phyloP scores from a whole-genome alignment of 495 filamentous ascomycete species.

The Penicillium dipodomyicola region DNA sequence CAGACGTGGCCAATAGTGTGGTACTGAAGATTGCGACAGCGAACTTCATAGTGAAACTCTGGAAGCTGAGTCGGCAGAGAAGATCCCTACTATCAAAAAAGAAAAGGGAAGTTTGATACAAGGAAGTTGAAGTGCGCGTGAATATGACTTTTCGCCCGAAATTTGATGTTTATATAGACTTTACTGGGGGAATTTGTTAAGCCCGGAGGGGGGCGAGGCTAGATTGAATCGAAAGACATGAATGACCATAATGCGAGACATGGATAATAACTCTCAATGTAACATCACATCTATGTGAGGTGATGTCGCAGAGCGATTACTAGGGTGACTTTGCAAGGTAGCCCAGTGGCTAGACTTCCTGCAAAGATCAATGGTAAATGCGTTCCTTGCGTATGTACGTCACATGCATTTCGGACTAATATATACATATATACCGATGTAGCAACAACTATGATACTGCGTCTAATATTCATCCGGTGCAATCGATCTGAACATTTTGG shows the following conservation, averaged over 20 bases:
- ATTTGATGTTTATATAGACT: neutral
- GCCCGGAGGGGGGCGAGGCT: neutral
- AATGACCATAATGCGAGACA: neutral
- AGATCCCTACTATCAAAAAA: neutral
- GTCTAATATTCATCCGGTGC: no score
- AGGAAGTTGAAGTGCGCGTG: neutral
- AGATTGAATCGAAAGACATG: neutral
- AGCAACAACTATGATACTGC: neutral
- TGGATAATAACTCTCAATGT: conserved; percentile 1
- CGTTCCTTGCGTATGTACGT: neutral
- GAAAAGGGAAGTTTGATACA: neutral
- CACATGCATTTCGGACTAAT: neutral
- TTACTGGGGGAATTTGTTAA: neutral
- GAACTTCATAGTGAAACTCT: conserved; percentile 35
- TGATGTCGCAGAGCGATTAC: neutral
- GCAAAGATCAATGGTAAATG: neutral
- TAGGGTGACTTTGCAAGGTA: neutral
- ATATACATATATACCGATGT: neutral
- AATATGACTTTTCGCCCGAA: neutral
- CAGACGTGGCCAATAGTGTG: conserved; percentile 22
- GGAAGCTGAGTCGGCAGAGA: conserved; percentile 10
- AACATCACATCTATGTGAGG: neutral
- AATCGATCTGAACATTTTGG: no score
- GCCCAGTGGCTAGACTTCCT: neutral
- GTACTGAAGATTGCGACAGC: conserved; percentile 16